Conservation (phyloP, 2,329 filamentous ascomycete species). For the Apiospora arundinis region DNA sequence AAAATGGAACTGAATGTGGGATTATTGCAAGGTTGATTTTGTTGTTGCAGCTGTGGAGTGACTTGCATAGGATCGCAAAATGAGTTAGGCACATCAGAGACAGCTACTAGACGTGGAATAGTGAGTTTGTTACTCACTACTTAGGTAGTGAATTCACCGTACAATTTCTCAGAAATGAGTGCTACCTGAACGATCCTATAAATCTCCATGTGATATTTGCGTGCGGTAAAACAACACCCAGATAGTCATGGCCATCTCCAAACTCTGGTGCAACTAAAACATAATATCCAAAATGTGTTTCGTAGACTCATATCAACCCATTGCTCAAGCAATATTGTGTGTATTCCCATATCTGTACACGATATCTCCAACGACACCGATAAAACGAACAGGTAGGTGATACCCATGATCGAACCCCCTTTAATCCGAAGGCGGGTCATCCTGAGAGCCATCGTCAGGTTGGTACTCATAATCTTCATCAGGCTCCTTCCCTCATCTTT, state of each 20-base stretch:
- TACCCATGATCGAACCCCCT: background rate
- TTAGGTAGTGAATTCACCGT: background rate
- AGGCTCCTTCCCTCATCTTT: no score
- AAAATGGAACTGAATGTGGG: background rate
- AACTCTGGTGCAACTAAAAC: background rate
- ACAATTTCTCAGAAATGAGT: background rate
- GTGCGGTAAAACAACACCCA: no score
- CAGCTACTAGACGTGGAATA: background rate
- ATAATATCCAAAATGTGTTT: background rate
- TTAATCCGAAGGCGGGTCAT: background rate
- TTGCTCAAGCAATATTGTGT: background rate
- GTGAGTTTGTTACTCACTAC: background rate
- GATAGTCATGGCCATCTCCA: no score
- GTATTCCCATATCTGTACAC: background rate
- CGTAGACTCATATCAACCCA: background rate
- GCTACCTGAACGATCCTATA: no score
- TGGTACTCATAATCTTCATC: background rate
- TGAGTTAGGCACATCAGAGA: background rate
- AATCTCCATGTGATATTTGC: no score
- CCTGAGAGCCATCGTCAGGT: background rate
- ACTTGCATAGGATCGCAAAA: no score
- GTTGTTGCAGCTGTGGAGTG: background rate
- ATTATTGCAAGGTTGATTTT: background rate
- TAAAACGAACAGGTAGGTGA: background rate
- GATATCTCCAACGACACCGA: background rate